Conservation (phyloP, 1,284 basidiomycete species). For the Rhizoctonia solani region DNA sequence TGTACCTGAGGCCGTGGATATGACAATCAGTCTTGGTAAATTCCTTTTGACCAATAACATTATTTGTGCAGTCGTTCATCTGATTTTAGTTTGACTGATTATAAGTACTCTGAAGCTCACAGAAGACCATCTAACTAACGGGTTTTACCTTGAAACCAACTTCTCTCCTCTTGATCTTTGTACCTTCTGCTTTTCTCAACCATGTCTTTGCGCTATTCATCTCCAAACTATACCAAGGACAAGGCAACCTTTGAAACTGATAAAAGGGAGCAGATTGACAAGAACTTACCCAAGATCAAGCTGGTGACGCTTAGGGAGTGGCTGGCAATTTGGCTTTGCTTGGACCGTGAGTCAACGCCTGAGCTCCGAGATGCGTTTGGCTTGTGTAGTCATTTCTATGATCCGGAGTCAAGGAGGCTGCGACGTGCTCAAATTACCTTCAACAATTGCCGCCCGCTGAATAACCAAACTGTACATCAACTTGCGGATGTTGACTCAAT, state of each 20-base stretch:
- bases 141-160: too few species aligned
- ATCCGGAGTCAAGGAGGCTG: background rate
- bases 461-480: background rate
- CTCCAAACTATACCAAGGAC: background rate
- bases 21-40: too few species aligned
- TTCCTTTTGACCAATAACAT: too few species aligned
- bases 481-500: slow-evolving; percentile 16
- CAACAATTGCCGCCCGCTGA: background rate
- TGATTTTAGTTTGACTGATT: too few species aligned
- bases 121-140: too few species aligned
- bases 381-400: slow-evolving; percentile 2
- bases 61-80: too few species aligned
- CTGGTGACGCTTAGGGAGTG: background rate
- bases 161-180: too few species aligned
- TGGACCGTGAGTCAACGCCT: too few species aligned
- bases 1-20: too few species aligned
- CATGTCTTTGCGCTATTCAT: background rate
- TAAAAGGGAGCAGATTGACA: slow-evolving; percentile 4
- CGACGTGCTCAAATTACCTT: background rate
- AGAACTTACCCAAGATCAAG: background rate
- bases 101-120: too few species aligned
- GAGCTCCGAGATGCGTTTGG: background rate
- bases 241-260: background rate
- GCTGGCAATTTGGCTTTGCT: background rate
- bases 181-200: too few species aligned